Conservation (phyloP, 371 early-diverging fungal species). For the Chytridium lagenaria region DNA sequence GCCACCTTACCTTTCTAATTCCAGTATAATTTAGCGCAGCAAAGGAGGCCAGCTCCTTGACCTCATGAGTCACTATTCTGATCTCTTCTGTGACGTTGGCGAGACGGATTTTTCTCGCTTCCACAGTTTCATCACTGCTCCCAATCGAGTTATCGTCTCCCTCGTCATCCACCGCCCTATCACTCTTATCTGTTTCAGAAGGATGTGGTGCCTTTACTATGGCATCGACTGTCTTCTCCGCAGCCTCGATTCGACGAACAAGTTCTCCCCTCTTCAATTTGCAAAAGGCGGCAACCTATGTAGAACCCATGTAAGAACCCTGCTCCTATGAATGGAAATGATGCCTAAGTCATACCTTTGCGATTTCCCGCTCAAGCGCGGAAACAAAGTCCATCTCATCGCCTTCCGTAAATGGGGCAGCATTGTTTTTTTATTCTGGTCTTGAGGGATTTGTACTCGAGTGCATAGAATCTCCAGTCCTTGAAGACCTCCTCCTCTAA, state of each 20-base stretch:
- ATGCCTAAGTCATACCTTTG: conserved; percentile 37
- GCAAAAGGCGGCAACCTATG: conserved; percentile 80
- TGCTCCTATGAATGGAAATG: background rate
- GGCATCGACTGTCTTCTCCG: conserved; percentile 67
- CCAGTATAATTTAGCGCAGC: conserved; percentile 89
- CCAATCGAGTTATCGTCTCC: background rate
- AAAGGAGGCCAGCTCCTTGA: conserved; percentile 83
- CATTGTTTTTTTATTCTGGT: conserved; percentile 64
- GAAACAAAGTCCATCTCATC: conserved; percentile 84
- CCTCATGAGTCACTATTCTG: conserved; percentile 79
- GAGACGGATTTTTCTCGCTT: conserved; percentile 35
- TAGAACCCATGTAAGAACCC: background rate
- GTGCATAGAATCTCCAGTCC: conserved; percentile 84
- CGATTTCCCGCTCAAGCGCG: conserved; percentile 78
- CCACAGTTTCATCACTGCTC: conserved; percentile 17
- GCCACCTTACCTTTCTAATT: conserved; percentile 72
- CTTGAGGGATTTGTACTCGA: conserved; percentile 85
- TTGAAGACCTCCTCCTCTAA: conserved; percentile 79
- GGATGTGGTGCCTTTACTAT: conserved; percentile 52
- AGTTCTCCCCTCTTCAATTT: conserved; percentile 83
- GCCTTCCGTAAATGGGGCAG: background rate
- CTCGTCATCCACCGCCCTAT: background rate
- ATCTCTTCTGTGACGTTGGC: conserved; percentile 70
- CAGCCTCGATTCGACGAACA: conserved; percentile 71
- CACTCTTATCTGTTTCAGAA: conserved; percentile 51